These are phyloP conservation scores for Trifolium pratense DNA, from an alignment of 306 rosid species.

Conservation along the genomic window DNA sequence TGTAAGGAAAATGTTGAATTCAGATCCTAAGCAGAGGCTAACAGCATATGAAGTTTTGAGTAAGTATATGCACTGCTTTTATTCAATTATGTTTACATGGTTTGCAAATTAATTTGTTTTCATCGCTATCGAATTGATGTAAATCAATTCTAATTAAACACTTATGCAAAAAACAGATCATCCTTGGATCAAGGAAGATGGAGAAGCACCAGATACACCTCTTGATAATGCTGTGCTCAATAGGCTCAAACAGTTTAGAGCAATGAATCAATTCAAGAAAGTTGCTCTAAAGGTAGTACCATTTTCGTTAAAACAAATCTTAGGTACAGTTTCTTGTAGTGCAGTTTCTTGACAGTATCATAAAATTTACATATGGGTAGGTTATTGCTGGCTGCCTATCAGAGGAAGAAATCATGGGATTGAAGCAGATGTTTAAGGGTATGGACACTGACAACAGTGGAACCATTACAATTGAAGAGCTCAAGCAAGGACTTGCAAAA, in stretches of 20 bases:
- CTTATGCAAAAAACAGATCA: constrained; percentile 56
- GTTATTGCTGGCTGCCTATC: constrained; percentile 97
- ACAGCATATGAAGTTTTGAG: constrained; percentile 89
- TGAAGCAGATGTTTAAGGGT: constrained; percentile 88
- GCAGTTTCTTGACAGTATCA: background rate
- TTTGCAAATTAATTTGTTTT: constrained; percentile 3
- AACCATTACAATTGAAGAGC: constrained; percentile 95
- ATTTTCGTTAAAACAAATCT: background rate
- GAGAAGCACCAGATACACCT: constrained; percentile 95
- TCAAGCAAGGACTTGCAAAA: constrained; percentile 91
- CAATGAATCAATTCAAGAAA: constrained; percentile 97
- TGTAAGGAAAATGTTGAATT: constrained; percentile 85
- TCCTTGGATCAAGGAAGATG: constrained; percentile 98
- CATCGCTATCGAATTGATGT: background rate
- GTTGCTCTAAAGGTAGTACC: constrained; percentile 84
- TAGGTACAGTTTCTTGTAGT: no score
- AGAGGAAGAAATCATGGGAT: constrained; percentile 97
- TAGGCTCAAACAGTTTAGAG: constrained; percentile 95
- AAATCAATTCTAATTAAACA: constrained; percentile 30
- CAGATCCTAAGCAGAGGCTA: constrained; percentile 85
- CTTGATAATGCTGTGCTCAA: constrained; percentile 94
- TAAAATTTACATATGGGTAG: constrained; percentile 42
- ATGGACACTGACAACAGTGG: constrained; percentile 97
- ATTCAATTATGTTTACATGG: background rate
- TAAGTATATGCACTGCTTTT: constrained; percentile 39